These are phyloP conservation scores for Citrus medica DNA, from an alignment of 345 rosid genomes.

Conservation along the genomic window DNA sequence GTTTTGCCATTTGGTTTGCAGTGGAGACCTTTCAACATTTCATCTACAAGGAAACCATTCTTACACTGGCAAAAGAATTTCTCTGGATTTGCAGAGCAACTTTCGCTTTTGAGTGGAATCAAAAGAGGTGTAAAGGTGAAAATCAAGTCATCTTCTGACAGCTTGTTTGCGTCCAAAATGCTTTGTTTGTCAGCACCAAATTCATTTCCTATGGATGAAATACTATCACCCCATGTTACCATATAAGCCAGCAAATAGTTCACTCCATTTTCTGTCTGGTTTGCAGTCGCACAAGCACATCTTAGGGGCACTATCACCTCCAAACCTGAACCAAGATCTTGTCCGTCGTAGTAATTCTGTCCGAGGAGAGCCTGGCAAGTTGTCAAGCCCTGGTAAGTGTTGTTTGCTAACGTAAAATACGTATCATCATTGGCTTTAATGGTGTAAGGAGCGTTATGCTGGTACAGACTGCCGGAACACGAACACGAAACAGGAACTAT, in stretches of 20 bases:
- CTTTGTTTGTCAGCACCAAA: conserved; percentile 8
- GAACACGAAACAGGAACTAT: conserved; percentile 33
- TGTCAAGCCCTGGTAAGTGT: conserved; percentile 27
- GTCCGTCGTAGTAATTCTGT: not conserved
- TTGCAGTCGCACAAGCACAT: conserved; percentile 30
- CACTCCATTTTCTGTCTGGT: conserved; percentile 16
- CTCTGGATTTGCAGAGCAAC: conserved; percentile 2
- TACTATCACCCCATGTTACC: conserved; percentile 8
- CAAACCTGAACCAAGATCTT: not conserved
- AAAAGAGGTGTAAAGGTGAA: conserved; percentile 21
- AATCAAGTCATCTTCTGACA: not conserved
- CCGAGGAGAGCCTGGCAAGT: conserved; percentile 26
- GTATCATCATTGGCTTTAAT: not conserved
- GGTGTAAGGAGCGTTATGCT: conserved; percentile 16
- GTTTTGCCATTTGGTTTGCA: not conserved
- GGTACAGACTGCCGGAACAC: conserved; percentile 22
- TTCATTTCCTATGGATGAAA: not conserved
- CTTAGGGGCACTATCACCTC: conserved; percentile 13
- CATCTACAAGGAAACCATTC: not conserved
- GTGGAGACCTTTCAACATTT: not conserved
- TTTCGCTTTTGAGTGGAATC: conserved; percentile 24
- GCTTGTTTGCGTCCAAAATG: conserved; percentile 18
- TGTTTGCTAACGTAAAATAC: conserved; percentile 9
- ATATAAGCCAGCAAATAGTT: conserved; percentile 17
- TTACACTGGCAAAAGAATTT: too few species aligned